These are phyloP conservation scores for Cladosporium oxysporum DNA, from an alignment of 2,329 filamentous ascomycete species.

Conservation along the genomic window DNA sequence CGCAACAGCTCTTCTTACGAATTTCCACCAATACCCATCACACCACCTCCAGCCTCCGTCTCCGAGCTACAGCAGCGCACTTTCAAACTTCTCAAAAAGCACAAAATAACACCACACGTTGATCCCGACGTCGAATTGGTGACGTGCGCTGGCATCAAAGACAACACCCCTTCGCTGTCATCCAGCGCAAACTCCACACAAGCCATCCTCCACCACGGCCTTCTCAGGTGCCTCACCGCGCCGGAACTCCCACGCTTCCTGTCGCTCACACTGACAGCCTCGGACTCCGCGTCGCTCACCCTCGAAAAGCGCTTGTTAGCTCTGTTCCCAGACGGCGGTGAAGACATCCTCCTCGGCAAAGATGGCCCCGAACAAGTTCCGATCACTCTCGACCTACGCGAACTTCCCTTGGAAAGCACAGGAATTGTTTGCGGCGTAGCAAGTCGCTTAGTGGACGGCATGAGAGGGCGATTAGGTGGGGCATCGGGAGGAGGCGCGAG, in stretches of 20 bases:
- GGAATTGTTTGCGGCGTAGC: constrained; percentile 95
- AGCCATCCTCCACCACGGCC: constrained; percentile 48
- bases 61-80: constrained; percentile 80
- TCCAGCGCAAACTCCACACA: constrained; percentile 37
- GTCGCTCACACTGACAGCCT: constrained; percentile 71
- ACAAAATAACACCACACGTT: constrained; percentile 72
- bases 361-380: constrained; percentile 70
- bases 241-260: constrained; percentile 64
- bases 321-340: constrained; percentile 48
- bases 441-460: constrained; percentile 74
- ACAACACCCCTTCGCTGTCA: constrained; percentile 33
- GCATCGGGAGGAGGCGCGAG: constrained; percentile 42
- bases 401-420: constrained; percentile 81
- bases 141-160: constrained; percentile 72
- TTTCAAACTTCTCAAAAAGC: constrained; percentile 77
- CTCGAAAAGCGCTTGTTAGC: constrained; percentile 68
- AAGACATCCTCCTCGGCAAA: constrained; percentile 73
- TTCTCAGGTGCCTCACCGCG: constrained; percentile 49
- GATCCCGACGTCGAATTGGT: constrained; percentile 70
- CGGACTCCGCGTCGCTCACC: constrained; percentile 72
- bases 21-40: constrained; percentile 55
- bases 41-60: constrained; percentile 75
- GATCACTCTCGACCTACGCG: constrained; percentile 82
- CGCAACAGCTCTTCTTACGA: constrained; percentile 45
- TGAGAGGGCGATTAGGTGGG: constrained; percentile 39